phyloP scores from a whole-genome alignment of 2,329 filamentous ascomycete genomes.

The Sarocladiaceae sp. region DNA sequence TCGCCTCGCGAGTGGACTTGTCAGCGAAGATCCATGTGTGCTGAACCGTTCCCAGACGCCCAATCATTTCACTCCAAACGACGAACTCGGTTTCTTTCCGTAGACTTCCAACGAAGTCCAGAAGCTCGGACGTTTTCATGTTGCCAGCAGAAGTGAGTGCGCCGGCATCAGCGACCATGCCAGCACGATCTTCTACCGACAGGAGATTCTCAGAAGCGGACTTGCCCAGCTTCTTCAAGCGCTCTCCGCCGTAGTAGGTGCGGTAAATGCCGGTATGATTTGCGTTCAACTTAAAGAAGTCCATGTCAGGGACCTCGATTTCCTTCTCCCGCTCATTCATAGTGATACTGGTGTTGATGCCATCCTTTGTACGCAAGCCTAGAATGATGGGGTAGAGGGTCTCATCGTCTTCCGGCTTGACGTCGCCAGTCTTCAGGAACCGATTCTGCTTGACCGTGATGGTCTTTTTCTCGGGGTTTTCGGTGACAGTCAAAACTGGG shows the following conservation, averaged over 20 bases:
- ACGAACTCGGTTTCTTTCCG: conserved; percentile 80
- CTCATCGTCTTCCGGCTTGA: conserved; percentile 86
- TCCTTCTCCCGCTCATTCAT: conserved; percentile 56
- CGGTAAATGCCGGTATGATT: conserved; percentile 91
- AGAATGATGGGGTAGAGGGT: conserved; percentile 87
- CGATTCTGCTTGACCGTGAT: conserved; percentile 92
- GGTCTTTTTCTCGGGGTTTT: conserved; percentile 55
- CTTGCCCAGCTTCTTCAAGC: conserved; percentile 79
- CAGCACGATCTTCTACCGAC: conserved; percentile 83
- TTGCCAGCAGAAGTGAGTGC: conserved; percentile 86
- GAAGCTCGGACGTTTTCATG: conserved; percentile 83
- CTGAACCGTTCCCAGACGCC: conserved; percentile 71
- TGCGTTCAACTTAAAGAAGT: conserved; percentile 96
- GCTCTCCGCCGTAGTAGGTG: conserved; percentile 77
- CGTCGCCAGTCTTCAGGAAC: conserved; percentile 86
- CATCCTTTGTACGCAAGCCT: conserved; percentile 76
- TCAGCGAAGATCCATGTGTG: conserved; percentile 79
- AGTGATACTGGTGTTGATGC: conserved; percentile 48
- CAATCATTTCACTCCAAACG: conserved; percentile 89
- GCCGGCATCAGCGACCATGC: conserved; percentile 90
- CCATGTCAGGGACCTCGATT: conserved; percentile 69
- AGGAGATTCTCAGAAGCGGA: conserved; percentile 68
- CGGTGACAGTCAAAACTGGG: conserved; percentile 79
- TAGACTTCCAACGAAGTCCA: conserved; percentile 81
- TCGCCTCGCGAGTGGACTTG: conserved; percentile 60